phyloP scores from a whole-genome alignment of 257 asterid genomes.

The Thymus mandschuricus region DNA sequence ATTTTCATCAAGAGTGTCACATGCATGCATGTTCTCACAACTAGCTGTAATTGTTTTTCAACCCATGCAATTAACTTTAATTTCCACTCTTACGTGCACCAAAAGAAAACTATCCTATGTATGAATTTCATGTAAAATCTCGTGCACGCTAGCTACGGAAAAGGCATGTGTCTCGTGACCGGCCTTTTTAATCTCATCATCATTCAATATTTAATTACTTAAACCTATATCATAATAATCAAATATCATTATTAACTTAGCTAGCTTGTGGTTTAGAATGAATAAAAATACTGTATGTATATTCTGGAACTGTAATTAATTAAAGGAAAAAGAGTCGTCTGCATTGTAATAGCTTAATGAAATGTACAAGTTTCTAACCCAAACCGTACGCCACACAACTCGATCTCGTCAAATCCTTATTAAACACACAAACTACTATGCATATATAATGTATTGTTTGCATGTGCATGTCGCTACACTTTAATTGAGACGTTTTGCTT shows the following conservation, averaged over 20 bases:
- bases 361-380: not conserved
- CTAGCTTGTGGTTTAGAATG: not conserved
- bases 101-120: too few relatives aligned
- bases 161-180: too few relatives aligned
- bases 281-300: too few relatives aligned
- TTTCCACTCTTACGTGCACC: too few relatives aligned
- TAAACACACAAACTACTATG: not conserved
- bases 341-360: not conserved
- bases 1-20: constrained; percentile 35
- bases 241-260: too few relatives aligned
- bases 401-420: not conserved
- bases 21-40: constrained; percentile 1
- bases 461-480: not conserved
- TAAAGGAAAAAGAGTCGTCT: not conserved
- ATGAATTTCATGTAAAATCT: too few relatives aligned
- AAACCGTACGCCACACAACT: not conserved
- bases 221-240: too few relatives aligned
- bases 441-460: not conserved
- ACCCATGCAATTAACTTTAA: too few relatives aligned
- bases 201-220: too few relatives aligned
- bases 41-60: not conserved
- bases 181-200: too few relatives aligned
- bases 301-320: too few relatives aligned
- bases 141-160: too few relatives aligned
- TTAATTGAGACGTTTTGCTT: not conserved